Evolutionary conservation across 2,329 filamentous ascomycete species (phyloP), one percentile per base, ranked within the genome.

Genomic region (Cladosporium velox): DNA sequence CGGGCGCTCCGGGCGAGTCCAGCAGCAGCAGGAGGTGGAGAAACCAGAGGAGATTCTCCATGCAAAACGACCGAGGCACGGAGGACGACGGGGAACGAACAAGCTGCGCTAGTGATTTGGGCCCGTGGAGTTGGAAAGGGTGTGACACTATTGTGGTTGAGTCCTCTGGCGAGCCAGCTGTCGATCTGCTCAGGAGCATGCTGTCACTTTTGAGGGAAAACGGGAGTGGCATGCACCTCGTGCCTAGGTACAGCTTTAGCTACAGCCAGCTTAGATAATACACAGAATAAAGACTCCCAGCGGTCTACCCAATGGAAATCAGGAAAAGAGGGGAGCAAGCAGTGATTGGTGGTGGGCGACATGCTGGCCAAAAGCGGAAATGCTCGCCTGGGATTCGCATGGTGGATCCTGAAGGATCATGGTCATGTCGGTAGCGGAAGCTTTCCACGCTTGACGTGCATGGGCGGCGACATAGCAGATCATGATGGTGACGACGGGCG

Each of bases 321-420:
- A 47, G 10, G n/a, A 4, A 4, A 3, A 4, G 41, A 21, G 41
- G 8, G n/a, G n/a, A 21, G 41, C n/a, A 47, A 47, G 41, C 41
- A 21, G 41, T 47, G 41, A 47, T 47, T 47, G 41, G 41, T 47
- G 14, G 41, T 24, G n/a, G n/a, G 10, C 10, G 7, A 21, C 10
- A 30, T 6, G 18, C 14, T 30, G 18, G n/a, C 30, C 28, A 6
- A 4, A 55, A 55, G n/a, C 10, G 52, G 52, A 55, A 34, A 32
- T 34, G 18, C 30, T 55, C 52, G 52, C 52, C 52, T 55, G 26
- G 30, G 32, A 55, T n/a, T n/a, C 18, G 52, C 51, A 28, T 30
- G 41, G 41, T 47, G 52, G 52, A 55, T 55, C 52, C 32, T 21
- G 55, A 58, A 58, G 55, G 55, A 58, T 58, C 55, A 55, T 47